Evolutionary conservation across 768 basidiomycete genomes (phyloP).

Genomic region (Agaricus blazei): DNA sequence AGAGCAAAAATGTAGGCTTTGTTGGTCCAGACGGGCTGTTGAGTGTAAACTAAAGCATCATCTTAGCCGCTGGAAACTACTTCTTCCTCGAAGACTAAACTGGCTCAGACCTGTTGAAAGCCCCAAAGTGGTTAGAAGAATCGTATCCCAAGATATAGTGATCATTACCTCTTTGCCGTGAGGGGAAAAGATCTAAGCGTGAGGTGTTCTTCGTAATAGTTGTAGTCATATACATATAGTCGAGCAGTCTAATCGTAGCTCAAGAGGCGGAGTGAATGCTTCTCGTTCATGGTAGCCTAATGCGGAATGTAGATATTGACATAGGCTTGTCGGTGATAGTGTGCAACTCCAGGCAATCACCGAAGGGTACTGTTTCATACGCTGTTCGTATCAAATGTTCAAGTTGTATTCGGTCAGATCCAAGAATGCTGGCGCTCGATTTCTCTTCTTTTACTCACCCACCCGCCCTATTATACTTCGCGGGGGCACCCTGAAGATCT

Average conservation of each 20-base stretch:
- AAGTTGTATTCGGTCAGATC: too few species aligned
- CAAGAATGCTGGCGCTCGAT: too few species aligned
- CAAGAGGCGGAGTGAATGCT: neutral
- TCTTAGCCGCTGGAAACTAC: constrained; percentile 72
- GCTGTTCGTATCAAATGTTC: too few species aligned
- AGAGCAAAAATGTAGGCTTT: constrained; percentile 71
- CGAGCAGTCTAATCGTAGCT: neutral
- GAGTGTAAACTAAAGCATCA: neutral
- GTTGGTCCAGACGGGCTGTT: neutral
- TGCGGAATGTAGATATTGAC: too few species aligned
- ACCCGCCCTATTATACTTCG: too few species aligned
- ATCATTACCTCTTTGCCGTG: neutral
- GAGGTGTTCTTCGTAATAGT: neutral
- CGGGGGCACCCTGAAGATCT: too few species aligned
- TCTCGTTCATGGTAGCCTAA: neutral
- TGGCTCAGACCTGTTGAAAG: neutral
- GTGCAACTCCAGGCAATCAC: too few species aligned
- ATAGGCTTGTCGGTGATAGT: too few species aligned
- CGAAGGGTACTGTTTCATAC: too few species aligned
- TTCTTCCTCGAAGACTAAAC: constrained; percentile 85
- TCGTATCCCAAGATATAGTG: neutral
- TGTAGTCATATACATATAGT: constrained; percentile 1
- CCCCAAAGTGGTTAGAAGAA: neutral
- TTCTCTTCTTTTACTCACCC: too few species aligned
- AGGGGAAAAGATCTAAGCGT: neutral